These are phyloP conservation scores for Fragaria iinumae DNA, from an alignment of 306 rosid species.

Conservation along the genomic window DNA sequence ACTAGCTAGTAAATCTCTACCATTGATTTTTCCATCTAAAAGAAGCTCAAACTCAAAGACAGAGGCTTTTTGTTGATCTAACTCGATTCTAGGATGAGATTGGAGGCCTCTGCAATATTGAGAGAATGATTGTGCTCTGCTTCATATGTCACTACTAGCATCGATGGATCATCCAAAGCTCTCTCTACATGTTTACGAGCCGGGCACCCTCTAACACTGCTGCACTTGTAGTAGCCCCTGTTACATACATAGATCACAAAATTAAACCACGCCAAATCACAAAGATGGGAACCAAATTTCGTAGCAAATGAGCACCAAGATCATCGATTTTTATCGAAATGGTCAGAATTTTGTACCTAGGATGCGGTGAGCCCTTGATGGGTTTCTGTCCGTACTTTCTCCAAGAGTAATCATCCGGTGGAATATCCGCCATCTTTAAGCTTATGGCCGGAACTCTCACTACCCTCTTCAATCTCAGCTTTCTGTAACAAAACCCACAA, in stretches of 20 bases:
- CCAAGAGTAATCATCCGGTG: slow-evolving; percentile 94
- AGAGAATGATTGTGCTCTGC: slow-evolving; percentile 88
- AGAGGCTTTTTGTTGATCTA: slow-evolving; percentile 19
- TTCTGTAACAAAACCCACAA: slow-evolving; percentile 34
- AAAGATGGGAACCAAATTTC: neutral
- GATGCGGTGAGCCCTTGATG: slow-evolving; percentile 87
- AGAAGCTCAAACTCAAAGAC: neutral
- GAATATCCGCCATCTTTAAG: slow-evolving; percentile 82
- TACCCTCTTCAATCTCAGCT: slow-evolving; percentile 64
- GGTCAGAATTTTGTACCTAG: slow-evolving; percentile 43
- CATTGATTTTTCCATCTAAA: neutral
- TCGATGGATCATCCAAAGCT: slow-evolving; percentile 84
- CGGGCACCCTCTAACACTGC: slow-evolving; percentile 95
- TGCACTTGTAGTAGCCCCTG: slow-evolving; percentile 98
- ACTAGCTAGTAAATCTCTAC: slow-evolving; percentile 13
- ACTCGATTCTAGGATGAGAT: slow-evolving; percentile 73
- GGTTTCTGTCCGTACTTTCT: slow-evolving; percentile 91
- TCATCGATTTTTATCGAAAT: neutral
- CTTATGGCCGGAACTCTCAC: slow-evolving; percentile 83
- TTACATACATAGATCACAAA: neutral
- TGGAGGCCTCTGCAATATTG: slow-evolving; percentile 60
- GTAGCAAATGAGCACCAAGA: neutral
- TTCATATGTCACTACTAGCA: slow-evolving; percentile 88
- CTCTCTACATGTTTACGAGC: slow-evolving; percentile 93
- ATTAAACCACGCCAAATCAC: neutral